Evolutionary conservation across 208 protist genomes (phyloP).

Genomic region (Crithidia expoeki): DNA sequence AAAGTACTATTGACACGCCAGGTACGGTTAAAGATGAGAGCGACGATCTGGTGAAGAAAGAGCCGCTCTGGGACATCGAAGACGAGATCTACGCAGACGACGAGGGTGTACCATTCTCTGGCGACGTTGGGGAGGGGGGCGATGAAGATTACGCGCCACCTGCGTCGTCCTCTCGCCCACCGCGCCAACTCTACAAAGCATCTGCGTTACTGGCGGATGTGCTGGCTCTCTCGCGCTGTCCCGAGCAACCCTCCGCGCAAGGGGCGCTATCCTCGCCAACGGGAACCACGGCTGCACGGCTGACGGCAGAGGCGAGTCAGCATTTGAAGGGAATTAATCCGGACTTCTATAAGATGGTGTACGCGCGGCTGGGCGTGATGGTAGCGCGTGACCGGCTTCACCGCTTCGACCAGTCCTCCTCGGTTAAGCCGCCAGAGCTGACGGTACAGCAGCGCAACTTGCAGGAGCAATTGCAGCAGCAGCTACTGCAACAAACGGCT

Average conservation of each 20-base stretch:
- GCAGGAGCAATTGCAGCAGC: slow-evolving; percentile 40
- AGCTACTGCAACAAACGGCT: slow-evolving; percentile 22
- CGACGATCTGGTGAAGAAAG: slow-evolving; percentile 10
- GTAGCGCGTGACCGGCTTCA: slow-evolving; percentile 70
- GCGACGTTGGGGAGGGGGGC: slow-evolving; percentile 12
- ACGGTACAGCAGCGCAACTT: slow-evolving; percentile 62
- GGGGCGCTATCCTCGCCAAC: slow-evolving; percentile 1
- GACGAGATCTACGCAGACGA: not conserved
- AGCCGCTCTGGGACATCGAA: slow-evolving; percentile 24
- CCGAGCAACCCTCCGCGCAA: not conserved
- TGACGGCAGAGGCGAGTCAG: slow-evolving; percentile 20
- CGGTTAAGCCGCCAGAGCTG: slow-evolving; percentile 43
- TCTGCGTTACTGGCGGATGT: slow-evolving; percentile 44
- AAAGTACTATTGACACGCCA: not conserved
- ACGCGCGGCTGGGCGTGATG: slow-evolving; percentile 79
- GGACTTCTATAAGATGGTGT: slow-evolving; percentile 81
- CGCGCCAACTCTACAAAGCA: slow-evolving; percentile 29
- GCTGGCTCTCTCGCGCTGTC: slow-evolving; percentile 49
- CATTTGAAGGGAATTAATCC: slow-evolving; percentile 47
- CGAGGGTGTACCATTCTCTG: not conserved
- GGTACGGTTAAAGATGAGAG: not conserved
- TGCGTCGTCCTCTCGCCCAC: not conserved
- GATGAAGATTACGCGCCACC: not conserved
- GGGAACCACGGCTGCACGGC: slow-evolving; percentile 1
- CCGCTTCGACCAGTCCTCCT: slow-evolving; percentile 46